Percentiles rank a stretch among this genome's conserved stretches.
These are phyloP conservation scores for Trichoderma parareesei DNA, from an alignment of 495 filamentous ascomycete genomes.

Conservation along the genomic window DNA sequence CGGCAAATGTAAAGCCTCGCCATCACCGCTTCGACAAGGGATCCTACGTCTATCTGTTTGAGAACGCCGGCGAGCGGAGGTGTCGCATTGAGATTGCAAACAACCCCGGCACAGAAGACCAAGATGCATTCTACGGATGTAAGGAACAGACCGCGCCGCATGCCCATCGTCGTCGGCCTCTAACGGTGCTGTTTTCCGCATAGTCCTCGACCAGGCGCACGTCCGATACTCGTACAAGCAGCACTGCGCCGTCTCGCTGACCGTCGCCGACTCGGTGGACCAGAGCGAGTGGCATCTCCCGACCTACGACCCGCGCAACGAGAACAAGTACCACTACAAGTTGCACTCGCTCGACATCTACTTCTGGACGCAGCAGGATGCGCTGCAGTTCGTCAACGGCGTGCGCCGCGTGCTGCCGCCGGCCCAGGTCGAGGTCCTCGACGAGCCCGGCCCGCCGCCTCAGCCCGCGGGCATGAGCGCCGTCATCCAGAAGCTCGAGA, in stretches of 20 bases:
- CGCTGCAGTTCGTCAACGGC: slow-evolving; percentile 60
- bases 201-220: slow-evolving; percentile 56
- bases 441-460: slow-evolving; percentile 44
- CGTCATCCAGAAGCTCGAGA: slow-evolving; percentile 79
- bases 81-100: slow-evolving; percentile 81
- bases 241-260: slow-evolving; percentile 65
- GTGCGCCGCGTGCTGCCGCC: slow-evolving; percentile 50
- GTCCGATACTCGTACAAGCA: slow-evolving; percentile 72
- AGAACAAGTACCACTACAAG: slow-evolving; percentile 63
- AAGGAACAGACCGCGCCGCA: slow-evolving; percentile 23
- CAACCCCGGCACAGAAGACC: slow-evolving; percentile 73
- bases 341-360: slow-evolving; percentile 83
- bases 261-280: slow-evolving; percentile 51
- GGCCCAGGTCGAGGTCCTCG: slow-evolving; percentile 51
- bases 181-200: slow-evolving; percentile 9
- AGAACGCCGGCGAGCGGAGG: slow-evolving; percentile 57
- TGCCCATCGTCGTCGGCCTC: neutral
- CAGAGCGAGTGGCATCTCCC: slow-evolving; percentile 70
- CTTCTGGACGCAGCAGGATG: slow-evolving; percentile 77
- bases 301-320: slow-evolving; percentile 57
- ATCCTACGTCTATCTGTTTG: slow-evolving; percentile 83
- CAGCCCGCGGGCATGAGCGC: slow-evolving; percentile 53
- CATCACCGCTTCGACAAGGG: slow-evolving; percentile 86
- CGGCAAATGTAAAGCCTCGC: slow-evolving; percentile 58
- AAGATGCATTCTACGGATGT: slow-evolving; percentile 85